These are phyloP conservation scores for Linaria vulgaris DNA, from an alignment of 257 asterid species.

Conservation along the genomic window DNA sequence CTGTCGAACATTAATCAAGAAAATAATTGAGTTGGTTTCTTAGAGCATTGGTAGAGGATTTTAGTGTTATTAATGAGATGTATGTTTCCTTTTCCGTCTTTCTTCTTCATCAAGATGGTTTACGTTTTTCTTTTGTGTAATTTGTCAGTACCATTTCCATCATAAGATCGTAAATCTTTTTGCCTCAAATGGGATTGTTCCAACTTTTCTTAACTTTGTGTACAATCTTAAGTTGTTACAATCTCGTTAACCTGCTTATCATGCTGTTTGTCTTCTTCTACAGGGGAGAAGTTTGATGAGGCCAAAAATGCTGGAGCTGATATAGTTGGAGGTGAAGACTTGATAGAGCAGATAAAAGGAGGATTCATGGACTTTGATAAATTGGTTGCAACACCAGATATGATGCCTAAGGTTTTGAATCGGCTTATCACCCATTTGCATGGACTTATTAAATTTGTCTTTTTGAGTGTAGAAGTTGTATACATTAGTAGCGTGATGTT, in stretches of 20 bases:
- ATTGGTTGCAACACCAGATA: slow-evolving; percentile 95
- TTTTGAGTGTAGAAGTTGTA: neutral
- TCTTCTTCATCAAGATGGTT: neutral
- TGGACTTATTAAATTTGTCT: slow-evolving; percentile 4
- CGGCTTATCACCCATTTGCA: neutral
- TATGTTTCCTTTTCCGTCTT: no score
- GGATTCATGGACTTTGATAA: slow-evolving; percentile 97
- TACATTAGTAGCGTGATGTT: no score
- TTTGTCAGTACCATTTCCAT: neutral
- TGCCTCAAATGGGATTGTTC: neutral
- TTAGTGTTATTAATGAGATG: no score
- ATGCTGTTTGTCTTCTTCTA: slow-evolving; percentile 32
- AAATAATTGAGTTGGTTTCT: neutral
- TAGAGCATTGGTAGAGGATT: no score
- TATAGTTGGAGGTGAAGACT: slow-evolving; percentile 95
- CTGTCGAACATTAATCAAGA: neutral
- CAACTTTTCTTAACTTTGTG: neutral
- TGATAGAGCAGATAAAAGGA: slow-evolving; percentile 84
- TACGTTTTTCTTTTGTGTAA: neutral
- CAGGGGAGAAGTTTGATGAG: slow-evolving; percentile 96
- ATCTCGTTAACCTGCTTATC: slow-evolving; percentile 26
- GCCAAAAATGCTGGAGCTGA: slow-evolving; percentile 99
- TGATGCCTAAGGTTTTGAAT: slow-evolving; percentile 90
- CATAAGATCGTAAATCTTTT: slow-evolving; percentile 6
- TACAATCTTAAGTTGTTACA: slow-evolving; percentile 7